phyloP scores from a whole-genome alignment of 2,329 filamentous ascomycete genomes.

The Calonectria montana region DNA sequence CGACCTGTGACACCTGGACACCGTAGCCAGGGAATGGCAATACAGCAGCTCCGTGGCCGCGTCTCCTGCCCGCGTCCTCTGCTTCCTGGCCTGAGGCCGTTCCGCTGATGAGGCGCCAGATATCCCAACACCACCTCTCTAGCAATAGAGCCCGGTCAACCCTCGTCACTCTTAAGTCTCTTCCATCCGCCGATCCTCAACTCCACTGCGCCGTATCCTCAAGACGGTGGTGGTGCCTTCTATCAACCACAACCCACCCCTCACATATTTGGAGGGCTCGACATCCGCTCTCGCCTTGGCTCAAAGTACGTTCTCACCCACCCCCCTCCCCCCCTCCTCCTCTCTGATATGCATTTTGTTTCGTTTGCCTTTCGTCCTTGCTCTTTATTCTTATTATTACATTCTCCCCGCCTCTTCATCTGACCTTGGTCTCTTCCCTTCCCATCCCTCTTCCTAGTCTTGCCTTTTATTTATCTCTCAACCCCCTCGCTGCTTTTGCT shows the following conservation, averaged over 20 bases:
- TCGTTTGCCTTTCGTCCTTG: background rate
- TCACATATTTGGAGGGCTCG: slow-evolving; percentile 60
- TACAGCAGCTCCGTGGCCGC: slow-evolving; percentile 44
- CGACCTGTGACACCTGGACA: slow-evolving; percentile 44
- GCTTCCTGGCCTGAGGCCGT: slow-evolving; percentile 32
- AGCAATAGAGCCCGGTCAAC: slow-evolving; percentile 65
- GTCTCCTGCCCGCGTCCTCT: slow-evolving; percentile 38
- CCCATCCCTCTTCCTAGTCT: background rate
- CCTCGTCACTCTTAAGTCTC: slow-evolving; percentile 62
- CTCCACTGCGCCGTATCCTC: slow-evolving; percentile 59
- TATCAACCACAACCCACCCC: slow-evolving; percentile 58
- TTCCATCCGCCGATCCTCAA: slow-evolving; percentile 63
- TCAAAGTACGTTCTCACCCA: slow-evolving; percentile 57
- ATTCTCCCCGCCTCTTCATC: background rate
- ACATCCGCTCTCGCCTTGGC: slow-evolving; percentile 65
- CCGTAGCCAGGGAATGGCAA: slow-evolving; percentile 45
- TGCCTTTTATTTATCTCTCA: background rate
- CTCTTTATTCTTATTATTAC: background rate
- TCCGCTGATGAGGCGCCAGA: slow-evolving; percentile 53
- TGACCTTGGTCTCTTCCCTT: background rate
- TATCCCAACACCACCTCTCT: slow-evolving; percentile 65
- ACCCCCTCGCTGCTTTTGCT: background rate
- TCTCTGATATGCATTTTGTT: slow-evolving; percentile 8
- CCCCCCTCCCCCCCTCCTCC: background rate
- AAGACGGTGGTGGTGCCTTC: slow-evolving; percentile 59